Percentiles rank a stretch among this genome's conserved stretches.
These are phyloP conservation scores for Cryptococcus maquisensis DNA, from an alignment of 1,284 basidiomycete genomes.

Conservation along the genomic window DNA sequence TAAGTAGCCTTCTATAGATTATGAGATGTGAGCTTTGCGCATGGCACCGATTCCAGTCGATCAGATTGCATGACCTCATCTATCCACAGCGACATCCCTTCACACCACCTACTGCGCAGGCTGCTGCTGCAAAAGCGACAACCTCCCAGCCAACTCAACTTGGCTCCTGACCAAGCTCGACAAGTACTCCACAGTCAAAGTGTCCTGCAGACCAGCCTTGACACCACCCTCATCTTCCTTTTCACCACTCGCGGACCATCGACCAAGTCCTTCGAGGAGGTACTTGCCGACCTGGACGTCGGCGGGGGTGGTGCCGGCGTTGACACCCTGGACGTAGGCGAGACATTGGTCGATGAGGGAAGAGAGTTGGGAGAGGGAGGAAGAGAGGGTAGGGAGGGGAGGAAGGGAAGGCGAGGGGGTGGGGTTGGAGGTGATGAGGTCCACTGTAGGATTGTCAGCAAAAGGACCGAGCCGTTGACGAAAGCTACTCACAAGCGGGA, in stretches of 20 bases:
- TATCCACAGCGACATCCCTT: neutral
- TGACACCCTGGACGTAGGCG: slow-evolving; percentile 77
- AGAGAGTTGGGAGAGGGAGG: slow-evolving; percentile 50
- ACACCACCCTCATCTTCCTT: slow-evolving; percentile 44
- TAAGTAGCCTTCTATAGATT: neutral
- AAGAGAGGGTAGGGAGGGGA: slow-evolving; percentile 38
- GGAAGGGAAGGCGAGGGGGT: slow-evolving; percentile 41
- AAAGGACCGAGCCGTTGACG: neutral
- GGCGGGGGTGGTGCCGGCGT: slow-evolving; percentile 71
- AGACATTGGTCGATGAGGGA: slow-evolving; percentile 59
- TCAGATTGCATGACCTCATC: neutral
- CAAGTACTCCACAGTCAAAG: slow-evolving; percentile 90
- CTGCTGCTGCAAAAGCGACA: slow-evolving; percentile 64
- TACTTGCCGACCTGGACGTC: slow-evolving; percentile 87
- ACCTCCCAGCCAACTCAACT: slow-evolving; percentile 84
- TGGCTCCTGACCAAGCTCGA: slow-evolving; percentile 91
- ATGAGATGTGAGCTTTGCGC: neutral
- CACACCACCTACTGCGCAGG: slow-evolving; percentile 6
- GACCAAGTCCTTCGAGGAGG: slow-evolving; percentile 82
- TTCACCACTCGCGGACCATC: slow-evolving; percentile 55
- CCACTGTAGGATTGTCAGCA: slow-evolving; percentile 55
- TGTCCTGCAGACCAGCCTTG: slow-evolving; percentile 62
- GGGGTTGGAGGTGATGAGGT: slow-evolving; percentile 59
- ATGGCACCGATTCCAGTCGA: neutral
- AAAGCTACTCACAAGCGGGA: slow-evolving; percentile 65